A percentile compares a stretch with the other conserved stretches of the same genome.
Conservation (phyloP, 2,329 filamentous ascomycete species). For the Pseudocercospora vitis region DNA sequence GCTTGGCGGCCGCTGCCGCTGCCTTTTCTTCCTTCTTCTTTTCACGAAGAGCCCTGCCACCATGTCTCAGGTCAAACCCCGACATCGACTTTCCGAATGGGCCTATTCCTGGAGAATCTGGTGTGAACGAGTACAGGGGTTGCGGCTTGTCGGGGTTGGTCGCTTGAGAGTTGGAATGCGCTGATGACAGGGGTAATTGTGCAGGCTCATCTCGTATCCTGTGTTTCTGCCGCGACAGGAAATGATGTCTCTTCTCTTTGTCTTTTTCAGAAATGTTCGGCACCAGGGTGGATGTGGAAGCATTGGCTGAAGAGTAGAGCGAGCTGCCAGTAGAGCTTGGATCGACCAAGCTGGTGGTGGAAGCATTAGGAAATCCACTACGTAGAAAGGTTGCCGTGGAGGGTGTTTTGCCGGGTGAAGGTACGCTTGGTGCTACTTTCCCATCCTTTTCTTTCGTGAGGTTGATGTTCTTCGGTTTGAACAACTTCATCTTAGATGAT, state of each 20-base stretch:
- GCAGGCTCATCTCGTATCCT: conserved; percentile 68
- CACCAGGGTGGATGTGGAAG: conserved; percentile 74
- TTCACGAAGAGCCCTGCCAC: conserved; percentile 72
- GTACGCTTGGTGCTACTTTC: conserved; percentile 63
- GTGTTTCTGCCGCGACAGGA: conserved; percentile 75
- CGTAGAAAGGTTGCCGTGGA: conserved; percentile 61
- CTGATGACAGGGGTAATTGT: conserved; percentile 70
- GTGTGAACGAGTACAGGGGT: conserved; percentile 78
- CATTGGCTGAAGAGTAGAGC: conserved; percentile 73
- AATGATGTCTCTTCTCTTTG: conserved; percentile 77
- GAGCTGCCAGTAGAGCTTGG: conserved; percentile 57
- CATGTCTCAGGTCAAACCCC: conserved; percentile 74
- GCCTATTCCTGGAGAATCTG: conserved; percentile 67
- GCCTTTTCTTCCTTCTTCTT: conserved; percentile 62
- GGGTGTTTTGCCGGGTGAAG: conserved; percentile 57
- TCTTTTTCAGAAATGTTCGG: conserved; percentile 60
- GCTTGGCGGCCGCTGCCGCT: conserved; percentile 39
- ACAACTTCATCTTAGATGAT: conserved; percentile 79
- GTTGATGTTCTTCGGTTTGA: conserved; percentile 73
- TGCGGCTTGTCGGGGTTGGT: conserved; percentile 73
- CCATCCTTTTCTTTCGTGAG: conserved; percentile 67
- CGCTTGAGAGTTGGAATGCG: conserved; percentile 72
- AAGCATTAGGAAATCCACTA: conserved; percentile 65
- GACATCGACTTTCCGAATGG: conserved; percentile 81
- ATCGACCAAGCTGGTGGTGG: conserved; percentile 68